Evolutionary conservation across 23 red algal genomes (phyloP).

Genomic region (Gracilaria gracilis): DNA sequence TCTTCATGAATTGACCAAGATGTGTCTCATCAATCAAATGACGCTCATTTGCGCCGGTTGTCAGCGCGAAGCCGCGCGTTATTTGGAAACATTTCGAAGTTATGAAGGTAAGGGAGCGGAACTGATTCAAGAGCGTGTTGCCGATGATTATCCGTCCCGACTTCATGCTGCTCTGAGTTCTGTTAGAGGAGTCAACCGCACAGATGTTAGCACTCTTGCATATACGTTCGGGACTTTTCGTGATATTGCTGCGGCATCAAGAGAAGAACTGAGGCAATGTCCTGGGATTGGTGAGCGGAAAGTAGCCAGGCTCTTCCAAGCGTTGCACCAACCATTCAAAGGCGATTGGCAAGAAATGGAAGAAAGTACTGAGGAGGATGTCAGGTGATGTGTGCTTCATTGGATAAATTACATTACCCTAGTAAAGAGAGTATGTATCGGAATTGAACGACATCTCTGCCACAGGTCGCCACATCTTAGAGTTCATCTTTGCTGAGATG

Average conservation of each 20-base stretch:
- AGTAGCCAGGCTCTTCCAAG: slow-evolving; percentile 62
- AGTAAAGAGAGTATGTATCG: too few species aligned
- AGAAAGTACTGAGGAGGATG: slow-evolving; percentile 28
- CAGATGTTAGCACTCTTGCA: slow-evolving; percentile 81
- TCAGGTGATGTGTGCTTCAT: neutral
- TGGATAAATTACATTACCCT: neutral
- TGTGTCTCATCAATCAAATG: slow-evolving; percentile 72
- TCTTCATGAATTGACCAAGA: slow-evolving; percentile 71
- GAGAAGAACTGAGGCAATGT: slow-evolving; percentile 59
- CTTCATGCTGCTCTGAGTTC: slow-evolving; percentile 76
- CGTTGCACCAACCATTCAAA: slow-evolving; percentile 72
- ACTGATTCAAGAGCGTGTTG: slow-evolving; percentile 65
- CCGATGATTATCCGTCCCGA: slow-evolving; percentile 54
- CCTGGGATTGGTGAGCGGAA: slow-evolving; percentile 80
- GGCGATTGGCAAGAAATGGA: slow-evolving; percentile 47
- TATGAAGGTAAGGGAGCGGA: slow-evolving; percentile 86
- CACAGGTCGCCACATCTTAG: neutral
- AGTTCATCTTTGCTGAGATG: neutral
- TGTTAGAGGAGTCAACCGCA: slow-evolving; percentile 82
- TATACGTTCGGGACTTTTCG: slow-evolving; percentile 76
- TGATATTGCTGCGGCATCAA: slow-evolving; percentile 43
- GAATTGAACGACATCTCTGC: too few species aligned
- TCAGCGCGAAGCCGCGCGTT: slow-evolving; percentile 80
- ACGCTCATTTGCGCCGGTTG: slow-evolving; percentile 77
- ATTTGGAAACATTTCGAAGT: slow-evolving; percentile 82